These are phyloP conservation scores for Paspalum notatum DNA, from an alignment of 176 grass and related monocot species.

Conservation along the genomic window DNA sequence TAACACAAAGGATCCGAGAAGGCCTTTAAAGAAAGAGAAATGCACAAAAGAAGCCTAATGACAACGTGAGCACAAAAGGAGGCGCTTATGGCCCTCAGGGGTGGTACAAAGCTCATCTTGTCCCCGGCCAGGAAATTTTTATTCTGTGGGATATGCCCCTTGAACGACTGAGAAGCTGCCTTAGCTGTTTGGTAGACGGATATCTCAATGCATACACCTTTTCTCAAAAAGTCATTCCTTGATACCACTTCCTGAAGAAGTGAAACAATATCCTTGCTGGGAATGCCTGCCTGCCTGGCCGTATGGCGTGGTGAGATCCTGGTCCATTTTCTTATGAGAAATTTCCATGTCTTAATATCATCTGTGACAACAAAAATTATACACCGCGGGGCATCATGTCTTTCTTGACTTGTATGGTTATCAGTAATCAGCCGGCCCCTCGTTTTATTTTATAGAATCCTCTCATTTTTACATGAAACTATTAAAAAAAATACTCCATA, in stretches of 20 bases:
- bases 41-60: no score
- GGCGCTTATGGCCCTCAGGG: no score
- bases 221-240: slow-evolving; percentile 54
- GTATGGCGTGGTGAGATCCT: background rate
- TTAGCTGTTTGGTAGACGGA: no score
- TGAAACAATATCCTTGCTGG: background rate
- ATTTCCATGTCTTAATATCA: background rate
- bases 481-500: background rate
- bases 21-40: no score
- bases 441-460: background rate
- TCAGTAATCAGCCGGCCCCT: background rate
- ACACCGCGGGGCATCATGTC: background rate
- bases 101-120: no score
- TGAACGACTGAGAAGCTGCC: no score
- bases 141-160: no score
- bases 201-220: no score
- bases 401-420: background rate
- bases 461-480: slow-evolving; percentile 19
- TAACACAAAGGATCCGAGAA: no score
- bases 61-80: no score
- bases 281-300: background rate
- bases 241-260: slow-evolving; percentile 77
- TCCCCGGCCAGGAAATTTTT: no score
- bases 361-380: background rate
- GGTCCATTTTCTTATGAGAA: background rate